phyloP scores from a whole-genome alignment of 768 basidiomycete species.

The Kwoniella bestiolae region DNA sequence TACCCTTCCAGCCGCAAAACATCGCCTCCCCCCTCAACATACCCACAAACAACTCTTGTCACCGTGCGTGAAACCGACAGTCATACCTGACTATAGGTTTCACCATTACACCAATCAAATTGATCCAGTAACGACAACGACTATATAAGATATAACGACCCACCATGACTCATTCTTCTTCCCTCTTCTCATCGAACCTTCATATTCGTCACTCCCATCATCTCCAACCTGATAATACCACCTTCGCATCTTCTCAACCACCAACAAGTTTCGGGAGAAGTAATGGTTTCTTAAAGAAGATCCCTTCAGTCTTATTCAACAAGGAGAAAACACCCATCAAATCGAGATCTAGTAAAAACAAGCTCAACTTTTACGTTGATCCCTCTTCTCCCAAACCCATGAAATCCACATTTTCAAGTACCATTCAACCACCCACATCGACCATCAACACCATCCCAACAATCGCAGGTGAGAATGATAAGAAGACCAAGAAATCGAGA shows the following conservation, averaged over 20 bases:
- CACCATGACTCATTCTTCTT: conserved; percentile 21
- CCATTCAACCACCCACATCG: conserved; percentile 2
- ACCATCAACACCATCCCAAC: not conserved
- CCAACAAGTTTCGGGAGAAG: conserved; percentile 18
- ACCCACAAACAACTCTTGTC: not conserved
- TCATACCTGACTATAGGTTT: not conserved
- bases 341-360: conserved; percentile 20
- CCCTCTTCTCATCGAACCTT: conserved; percentile 24
- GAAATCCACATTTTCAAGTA: not conserved
- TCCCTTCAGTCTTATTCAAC: conserved; percentile 46
- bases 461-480: conserved; percentile 15
- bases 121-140: not conserved
- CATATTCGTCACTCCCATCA: conserved; percentile 33
- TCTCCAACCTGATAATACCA: conserved; percentile 25
- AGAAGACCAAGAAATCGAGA: conserved; percentile 37
- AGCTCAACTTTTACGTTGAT: conserved; percentile 11
- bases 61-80: conserved; percentile 7
- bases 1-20: not conserved
- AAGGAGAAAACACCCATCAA: conserved; percentile 29
- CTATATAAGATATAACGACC: conserved; percentile 18
- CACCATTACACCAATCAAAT: not conserved
- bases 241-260: conserved; percentile 10
- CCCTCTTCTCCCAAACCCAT: conserved; percentile 1
- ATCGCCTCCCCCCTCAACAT: not conserved
- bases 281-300: conserved; percentile 31